Conservation (phyloP, 75 land plant species). For the Larix kaempferi region DNA sequence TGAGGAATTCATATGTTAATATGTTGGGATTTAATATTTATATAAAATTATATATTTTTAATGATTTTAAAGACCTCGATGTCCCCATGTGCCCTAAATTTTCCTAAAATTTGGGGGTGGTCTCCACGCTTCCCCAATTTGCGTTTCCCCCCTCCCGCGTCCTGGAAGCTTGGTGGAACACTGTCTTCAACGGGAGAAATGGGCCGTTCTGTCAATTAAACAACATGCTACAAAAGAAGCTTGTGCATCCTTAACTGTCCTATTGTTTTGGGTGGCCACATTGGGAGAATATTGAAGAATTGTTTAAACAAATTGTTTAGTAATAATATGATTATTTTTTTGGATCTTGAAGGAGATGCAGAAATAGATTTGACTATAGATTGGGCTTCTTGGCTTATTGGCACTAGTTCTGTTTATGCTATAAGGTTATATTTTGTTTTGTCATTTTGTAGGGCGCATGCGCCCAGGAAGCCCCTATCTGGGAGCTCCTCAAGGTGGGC, state of each 20-base stretch:
- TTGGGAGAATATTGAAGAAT: background rate
- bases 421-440: background rate
- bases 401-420: background rate
- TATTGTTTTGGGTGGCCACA: background rate
- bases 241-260: background rate
- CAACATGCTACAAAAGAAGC: background rate
- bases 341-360: background rate
- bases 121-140: too few relatives aligned
- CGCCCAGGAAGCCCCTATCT: conserved; percentile 38
- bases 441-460: conserved; percentile 31
- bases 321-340: background rate
- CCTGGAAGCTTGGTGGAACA: too few relatives aligned
- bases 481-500: conserved; percentile 39
- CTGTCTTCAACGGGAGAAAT: too few relatives aligned
- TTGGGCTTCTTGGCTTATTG: background rate
- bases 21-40: too few relatives aligned
- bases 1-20: too few relatives aligned
- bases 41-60: too few relatives aligned
- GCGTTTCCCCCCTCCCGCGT: too few relatives aligned
- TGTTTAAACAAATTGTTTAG: background rate
- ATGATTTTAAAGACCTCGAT: too few relatives aligned
- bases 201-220: background rate
- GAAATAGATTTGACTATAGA: background rate
- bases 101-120: too few relatives aligned
- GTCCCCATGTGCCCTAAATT: too few relatives aligned